Base-by-base conservation (phyloP, 805 yeast genomes). In the Suhomyces sp. region DNA sequence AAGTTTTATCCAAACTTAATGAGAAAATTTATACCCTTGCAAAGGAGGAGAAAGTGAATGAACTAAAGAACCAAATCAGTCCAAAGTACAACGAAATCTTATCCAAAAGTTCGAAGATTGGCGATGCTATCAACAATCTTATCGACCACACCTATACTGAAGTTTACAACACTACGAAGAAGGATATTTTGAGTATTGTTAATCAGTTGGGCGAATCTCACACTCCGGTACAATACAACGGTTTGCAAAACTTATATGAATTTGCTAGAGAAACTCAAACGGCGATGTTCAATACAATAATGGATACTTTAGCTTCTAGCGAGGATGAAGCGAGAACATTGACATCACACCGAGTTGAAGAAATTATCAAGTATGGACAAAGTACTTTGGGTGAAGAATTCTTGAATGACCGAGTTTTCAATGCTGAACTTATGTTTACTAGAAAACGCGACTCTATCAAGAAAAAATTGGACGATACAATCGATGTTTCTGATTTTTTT, bases 391-490 rank as follows among this genome's bases (percentile, higher is more conserved):
- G 87, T 6, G 82, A 77, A 19, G 74, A 75, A 33, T 74, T 73
- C 43, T 65, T 78, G 33, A 65, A 75, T 18, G 82, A 79, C 34
- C 76, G 79, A 34, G 71, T 70, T 6, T 87, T 87, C 56, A 74
- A 82, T 39, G 73, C 83, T 7, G 80, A 78, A 19, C 72, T 83
- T 25, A 93, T 93, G 98, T 91, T 88, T 51, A 77, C 88, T 2
- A 78, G 88, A 46, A 72, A 72, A 38, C 75, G 72, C 25, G 96
- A 93, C 50, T 57, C 72, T 4, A 59, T 80, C 21, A 68, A 75
- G 22, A 76, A 81, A 43, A 70, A 74, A 25, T 65, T 90, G 18
- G 69, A 76, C 31, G 77, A 77, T 17, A 72, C 76, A 14, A 69
- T 91, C 16, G 77, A 82, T 9, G 25, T 85, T 4, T 35, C 68